phyloP scores from a whole-genome alignment of 2,329 filamentous ascomycete species.

The Neofusicoccum cordaticola region DNA sequence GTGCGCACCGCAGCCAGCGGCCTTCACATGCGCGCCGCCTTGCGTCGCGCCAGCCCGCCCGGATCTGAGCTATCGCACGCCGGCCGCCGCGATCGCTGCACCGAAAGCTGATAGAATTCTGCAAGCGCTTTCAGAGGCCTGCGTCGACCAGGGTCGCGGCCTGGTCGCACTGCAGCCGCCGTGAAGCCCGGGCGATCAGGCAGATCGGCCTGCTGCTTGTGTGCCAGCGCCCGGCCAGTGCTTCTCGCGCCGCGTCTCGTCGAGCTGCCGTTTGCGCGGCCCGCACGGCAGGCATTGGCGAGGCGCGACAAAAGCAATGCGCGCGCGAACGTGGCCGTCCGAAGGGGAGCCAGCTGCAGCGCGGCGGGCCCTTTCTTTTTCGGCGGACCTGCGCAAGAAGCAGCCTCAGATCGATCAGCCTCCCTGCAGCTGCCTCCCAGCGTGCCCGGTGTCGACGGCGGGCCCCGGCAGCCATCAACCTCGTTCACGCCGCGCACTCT shows the following conservation, averaged over 20 bases:
- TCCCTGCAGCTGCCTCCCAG: neutral
- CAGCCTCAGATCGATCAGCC: slow-evolving; percentile 6
- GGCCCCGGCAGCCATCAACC: neutral
- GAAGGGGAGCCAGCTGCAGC: neutral
- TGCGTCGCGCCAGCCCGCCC: neutral
- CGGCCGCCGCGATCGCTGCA: neutral
- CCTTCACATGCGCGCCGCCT: slow-evolving; percentile 1
- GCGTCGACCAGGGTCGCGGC: slow-evolving; percentile 8
- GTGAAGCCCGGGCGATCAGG: slow-evolving; percentile 14
- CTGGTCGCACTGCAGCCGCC: slow-evolving; percentile 10
- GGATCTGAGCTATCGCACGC: slow-evolving; percentile 8
- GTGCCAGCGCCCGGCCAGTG: neutral
- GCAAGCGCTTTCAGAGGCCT: slow-evolving; percentile 12
- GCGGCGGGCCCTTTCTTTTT: neutral
- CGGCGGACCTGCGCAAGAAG: neutral
- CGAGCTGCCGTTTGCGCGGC: slow-evolving; percentile 5
- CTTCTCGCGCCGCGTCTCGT: slow-evolving; percentile 2
- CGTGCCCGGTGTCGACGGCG: neutral
- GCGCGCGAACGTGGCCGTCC: neutral
- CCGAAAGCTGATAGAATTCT: slow-evolving; percentile 10
- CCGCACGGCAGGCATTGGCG: slow-evolving; percentile 8
- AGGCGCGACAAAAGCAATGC: neutral
- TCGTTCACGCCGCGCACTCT: neutral
- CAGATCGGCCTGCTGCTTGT: slow-evolving; percentile 1
- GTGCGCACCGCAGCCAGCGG: neutral